phyloP scores from a whole-genome alignment of 495 filamentous ascomycete species.

The Lophiostoma macrostomum region DNA sequence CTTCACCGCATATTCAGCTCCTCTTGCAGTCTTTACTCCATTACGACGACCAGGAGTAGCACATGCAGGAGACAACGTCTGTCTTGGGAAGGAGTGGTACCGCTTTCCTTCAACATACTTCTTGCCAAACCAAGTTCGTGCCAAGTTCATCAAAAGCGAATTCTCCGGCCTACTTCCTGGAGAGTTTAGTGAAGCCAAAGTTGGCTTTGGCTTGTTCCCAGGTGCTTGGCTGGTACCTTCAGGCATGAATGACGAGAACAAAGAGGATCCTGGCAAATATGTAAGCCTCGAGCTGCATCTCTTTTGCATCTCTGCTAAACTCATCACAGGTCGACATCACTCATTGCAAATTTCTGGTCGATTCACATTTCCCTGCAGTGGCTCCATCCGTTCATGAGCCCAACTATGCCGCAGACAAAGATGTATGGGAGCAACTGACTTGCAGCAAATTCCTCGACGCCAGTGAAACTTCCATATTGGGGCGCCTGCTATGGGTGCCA shows the following conservation, averaged over 20 bases:
- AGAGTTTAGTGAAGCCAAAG: constrained; percentile 72
- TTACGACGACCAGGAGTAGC: constrained; percentile 50
- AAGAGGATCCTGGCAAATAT: constrained; percentile 85
- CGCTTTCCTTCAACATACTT: constrained; percentile 93
- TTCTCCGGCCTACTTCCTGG: constrained; percentile 90
- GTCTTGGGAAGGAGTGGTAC: constrained; percentile 98
- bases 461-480: constrained; percentile 64
- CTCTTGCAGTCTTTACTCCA: constrained; percentile 69
- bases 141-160: constrained; percentile 84
- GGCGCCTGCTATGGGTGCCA: constrained; percentile 83
- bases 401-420: constrained; percentile 63
- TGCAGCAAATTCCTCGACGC: constrained; percentile 82
- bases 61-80: constrained; percentile 65
- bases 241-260: constrained; percentile 92
- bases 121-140: constrained; percentile 71
- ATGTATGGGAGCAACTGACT: constrained; percentile 68
- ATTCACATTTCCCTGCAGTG: constrained; percentile 70
- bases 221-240: constrained; percentile 75
- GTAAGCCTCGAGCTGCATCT: constrained; percentile 45
- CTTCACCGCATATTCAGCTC: constrained; percentile 80
- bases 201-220: constrained; percentile 59
- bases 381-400: constrained; percentile 62
- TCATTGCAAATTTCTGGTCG: constrained; percentile 79
- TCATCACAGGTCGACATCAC: constrained; percentile 58
- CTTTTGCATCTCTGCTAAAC: background rate